A percentile compares a stretch with the other conserved stretches of the same genome.
phyloP scores from a whole-genome alignment of 257 asterid species.

The Solanum pennellii region DNA sequence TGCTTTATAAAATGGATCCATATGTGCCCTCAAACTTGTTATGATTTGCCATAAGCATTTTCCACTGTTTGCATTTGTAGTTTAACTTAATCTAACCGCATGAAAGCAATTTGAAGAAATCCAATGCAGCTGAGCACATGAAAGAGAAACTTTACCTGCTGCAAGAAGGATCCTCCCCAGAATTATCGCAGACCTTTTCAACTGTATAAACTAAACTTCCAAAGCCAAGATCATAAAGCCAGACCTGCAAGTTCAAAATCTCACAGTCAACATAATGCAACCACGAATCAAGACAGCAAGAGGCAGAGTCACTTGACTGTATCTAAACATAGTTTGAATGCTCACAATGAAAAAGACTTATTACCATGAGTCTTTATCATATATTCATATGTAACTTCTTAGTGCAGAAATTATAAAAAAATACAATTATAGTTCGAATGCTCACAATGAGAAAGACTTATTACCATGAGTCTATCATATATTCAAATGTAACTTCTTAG shows the following conservation, averaged over 20 bases:
- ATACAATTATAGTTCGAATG: not conserved
- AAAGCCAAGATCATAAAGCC: conserved; percentile 47
- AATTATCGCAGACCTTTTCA: conserved; percentile 82
- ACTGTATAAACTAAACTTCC: conserved; percentile 47
- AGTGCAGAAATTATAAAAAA: not conserved
- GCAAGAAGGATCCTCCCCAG: conserved; percentile 97
- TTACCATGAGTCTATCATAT: not conserved
- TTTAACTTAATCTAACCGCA: not conserved
- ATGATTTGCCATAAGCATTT: not conserved
- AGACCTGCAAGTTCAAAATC: conserved; percentile 44
- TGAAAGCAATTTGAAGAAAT: not conserved
- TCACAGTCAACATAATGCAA: not conserved
- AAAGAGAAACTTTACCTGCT: conserved; percentile 55
- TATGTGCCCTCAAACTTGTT: not conserved
- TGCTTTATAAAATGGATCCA: not conserved
- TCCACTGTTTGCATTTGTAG: not conserved
- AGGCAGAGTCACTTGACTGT: not conserved
- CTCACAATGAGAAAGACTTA: not conserved
- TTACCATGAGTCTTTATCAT: not conserved
- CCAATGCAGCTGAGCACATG: not conserved
- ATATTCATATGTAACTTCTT: not conserved
- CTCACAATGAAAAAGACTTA: not conserved
- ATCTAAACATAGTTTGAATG: not conserved
- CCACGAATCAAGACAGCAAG: not conserved
- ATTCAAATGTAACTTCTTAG: not conserved